phyloP scores from a whole-genome alignment of 305 asterid species.

The Fraxinus greggii region DNA sequence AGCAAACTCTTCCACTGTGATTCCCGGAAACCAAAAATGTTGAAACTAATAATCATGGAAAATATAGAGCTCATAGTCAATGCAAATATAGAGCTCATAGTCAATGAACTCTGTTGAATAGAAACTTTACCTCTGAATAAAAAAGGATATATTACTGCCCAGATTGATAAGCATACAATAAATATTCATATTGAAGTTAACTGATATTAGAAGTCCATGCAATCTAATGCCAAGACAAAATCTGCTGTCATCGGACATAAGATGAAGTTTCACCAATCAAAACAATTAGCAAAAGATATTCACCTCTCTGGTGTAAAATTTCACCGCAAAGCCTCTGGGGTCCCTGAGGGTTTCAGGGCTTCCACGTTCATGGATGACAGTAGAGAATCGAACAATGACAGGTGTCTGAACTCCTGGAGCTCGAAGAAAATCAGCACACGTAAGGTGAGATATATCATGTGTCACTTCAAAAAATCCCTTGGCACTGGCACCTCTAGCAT shows the following conservation, averaged over 20 bases:
- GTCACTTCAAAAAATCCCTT: conserved; percentile 97
- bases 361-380: conserved; percentile 95
- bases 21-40: neutral
- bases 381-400: conserved; percentile 54
- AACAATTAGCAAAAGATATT: neutral
- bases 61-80: neutral
- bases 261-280: neutral
- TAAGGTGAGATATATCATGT: conserved; percentile 76
- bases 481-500: conserved; percentile 95
- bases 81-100: neutral
- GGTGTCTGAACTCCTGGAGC: conserved; percentile 67
- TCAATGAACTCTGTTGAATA: neutral
- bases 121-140: neutral
- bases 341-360: conserved; percentile 95
- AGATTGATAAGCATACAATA: neutral
- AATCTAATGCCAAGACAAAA: neutral
- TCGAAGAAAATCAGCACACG: conserved; percentile 68
- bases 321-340: conserved; percentile 89
- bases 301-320: conserved; percentile 94
- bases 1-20: neutral
- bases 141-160: neutral
- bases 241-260: neutral
- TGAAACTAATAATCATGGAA: neutral
- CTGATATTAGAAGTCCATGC: neutral
- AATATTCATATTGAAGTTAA: neutral